Percentiles rank a stretch among this genome's conserved stretches.
Evolutionary conservation across 2,329 filamentous ascomycete species (phyloP).

Genomic region (Alternaria postmessia): DNA sequence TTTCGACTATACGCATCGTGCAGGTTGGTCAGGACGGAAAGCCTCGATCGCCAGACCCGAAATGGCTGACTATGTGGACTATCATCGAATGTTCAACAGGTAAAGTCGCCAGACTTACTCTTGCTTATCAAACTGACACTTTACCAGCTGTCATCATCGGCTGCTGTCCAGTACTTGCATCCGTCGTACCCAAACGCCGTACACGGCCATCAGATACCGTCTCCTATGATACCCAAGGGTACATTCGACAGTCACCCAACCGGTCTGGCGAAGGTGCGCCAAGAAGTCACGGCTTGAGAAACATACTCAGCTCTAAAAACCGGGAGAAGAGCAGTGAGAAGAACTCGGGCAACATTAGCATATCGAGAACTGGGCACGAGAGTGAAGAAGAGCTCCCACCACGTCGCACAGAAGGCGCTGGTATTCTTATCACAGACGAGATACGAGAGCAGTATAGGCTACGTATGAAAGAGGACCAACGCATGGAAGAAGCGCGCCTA

Average conservation of each 20-base stretch:
- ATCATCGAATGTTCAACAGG: conserved; percentile 49
- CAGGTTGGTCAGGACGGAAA: conserved; percentile 43
- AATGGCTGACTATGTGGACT: conserved; percentile 51
- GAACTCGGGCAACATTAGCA: conserved; percentile 4
- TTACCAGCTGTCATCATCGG: conserved; percentile 36
- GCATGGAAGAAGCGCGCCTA: conserved; percentile 3
- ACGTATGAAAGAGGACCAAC: conserved; percentile 8
- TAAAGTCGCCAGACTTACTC: conserved; percentile 16
- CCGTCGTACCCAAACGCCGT: conserved; percentile 20
- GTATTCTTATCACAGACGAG: conserved; percentile 13
- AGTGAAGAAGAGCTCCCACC: conserved; percentile 24
- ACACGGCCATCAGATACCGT: neutral
- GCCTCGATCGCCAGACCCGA: conserved; percentile 38
- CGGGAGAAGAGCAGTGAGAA: conserved; percentile 12
- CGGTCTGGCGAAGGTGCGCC: conserved; percentile 6
- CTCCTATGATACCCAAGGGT: conserved; percentile 21
- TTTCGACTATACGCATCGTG: conserved; percentile 41
- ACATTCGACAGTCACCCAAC: conserved; percentile 20
- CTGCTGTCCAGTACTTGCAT: conserved; percentile 31
- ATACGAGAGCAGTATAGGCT: conserved; percentile 9
- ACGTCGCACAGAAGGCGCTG: conserved; percentile 7
- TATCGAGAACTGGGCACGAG: conserved; percentile 10
- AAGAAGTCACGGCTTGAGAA: conserved; percentile 11
- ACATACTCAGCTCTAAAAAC: conserved; percentile 16
- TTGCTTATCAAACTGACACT: neutral